Evolutionary conservation across 2,329 filamentous ascomycete genomes (phyloP), one percentile per base, ranked within the genome.

Genomic region (Venturia carpophila): DNA sequence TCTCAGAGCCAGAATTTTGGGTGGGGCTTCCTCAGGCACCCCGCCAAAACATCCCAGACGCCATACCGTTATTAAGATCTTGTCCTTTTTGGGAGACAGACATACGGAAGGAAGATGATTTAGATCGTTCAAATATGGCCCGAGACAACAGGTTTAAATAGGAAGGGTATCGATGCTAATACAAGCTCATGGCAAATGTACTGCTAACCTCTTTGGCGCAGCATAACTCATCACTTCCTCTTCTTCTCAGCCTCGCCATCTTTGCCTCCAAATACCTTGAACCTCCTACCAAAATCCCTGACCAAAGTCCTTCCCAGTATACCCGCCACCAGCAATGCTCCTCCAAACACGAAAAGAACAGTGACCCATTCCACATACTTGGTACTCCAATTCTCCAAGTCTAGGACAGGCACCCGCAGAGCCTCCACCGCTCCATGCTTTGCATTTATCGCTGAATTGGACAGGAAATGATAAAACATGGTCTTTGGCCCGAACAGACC

Each of bases 401-500:
- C 74, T 69, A 81, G 60, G 45, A 80, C 77, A 1, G 79, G 79
- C 41, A 80, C 77, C 21, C 71, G 64, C 49, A 80, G 68, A 68
- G 67, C 71, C 67, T 71, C 70, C 45, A 76, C 71, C 66, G 75
- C 52, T 60, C 27, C 62, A 62, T 52, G 64, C 63, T 61, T 34
- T n/a, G 67, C 67, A 63, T 67, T 64, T 21, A 63, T 67, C 39
- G 21, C 45, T 11, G 61, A 27, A 5, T 47, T 66, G 6, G 79
- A 75, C 49, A 74, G 70, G 10, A 81, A 71, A 73, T 97, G 91
- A 81, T 92, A 95, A 73, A 96, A 97, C 72, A 90, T 81, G 0
- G 91, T 96, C 62, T 84, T 82, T 0, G 85, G 82, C 1, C 84
- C 85, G 73, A 97, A 97, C 10, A 95, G 75, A 0, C 82, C 84